phyloP scores from a whole-genome alignment of 2,329 filamentous ascomycete genomes.

The Trematosphaeria pertusa region DNA sequence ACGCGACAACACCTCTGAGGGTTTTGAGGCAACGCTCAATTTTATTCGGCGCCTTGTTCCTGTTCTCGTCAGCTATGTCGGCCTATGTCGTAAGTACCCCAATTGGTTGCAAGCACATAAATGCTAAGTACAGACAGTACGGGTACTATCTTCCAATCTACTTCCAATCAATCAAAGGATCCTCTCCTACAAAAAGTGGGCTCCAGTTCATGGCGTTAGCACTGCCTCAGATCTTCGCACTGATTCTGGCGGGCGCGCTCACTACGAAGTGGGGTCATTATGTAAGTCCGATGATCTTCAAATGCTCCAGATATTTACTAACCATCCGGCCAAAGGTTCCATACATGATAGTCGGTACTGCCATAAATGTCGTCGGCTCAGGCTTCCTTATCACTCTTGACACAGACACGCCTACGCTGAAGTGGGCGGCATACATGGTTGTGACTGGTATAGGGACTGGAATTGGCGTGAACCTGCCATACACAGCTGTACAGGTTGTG shows the following conservation, averaged over 20 bases:
- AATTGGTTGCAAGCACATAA: too few species aligned
- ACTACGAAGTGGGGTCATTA: not conserved
- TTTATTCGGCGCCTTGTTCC: conserved; percentile 1
- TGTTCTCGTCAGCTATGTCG: conserved; percentile 4
- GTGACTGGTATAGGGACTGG: conserved; percentile 8
- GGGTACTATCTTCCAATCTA: conserved; percentile 54
- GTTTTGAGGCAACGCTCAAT: conserved; percentile 7
- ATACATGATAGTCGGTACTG: conserved; percentile 8
- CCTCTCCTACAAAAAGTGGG: conserved; percentile 41
- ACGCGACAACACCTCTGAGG: conserved; percentile 12
- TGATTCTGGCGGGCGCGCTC: not conserved
- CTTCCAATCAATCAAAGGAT: conserved; percentile 51
- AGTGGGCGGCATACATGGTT: conserved; percentile 9
- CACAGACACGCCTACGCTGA: conserved; percentile 1
- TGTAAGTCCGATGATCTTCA: too few species aligned
- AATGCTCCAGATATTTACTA: too few species aligned
- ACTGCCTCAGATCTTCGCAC: not conserved
- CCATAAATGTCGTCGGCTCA: conserved; percentile 1
- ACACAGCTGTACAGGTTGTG: conserved; percentile 5
- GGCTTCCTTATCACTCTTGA: conserved; percentile 1
- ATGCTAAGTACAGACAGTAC: not conserved
- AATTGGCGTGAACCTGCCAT: not conserved
- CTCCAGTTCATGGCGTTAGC: conserved; percentile 19
- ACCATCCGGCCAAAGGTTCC: too few species aligned
- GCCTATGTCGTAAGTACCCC: conserved; percentile 1